Evolutionary conservation across 2,329 filamentous ascomycete genomes (phyloP), one percentile per base, ranked within the genome.

Genomic region (Phaeosphaeria sp.): DNA sequence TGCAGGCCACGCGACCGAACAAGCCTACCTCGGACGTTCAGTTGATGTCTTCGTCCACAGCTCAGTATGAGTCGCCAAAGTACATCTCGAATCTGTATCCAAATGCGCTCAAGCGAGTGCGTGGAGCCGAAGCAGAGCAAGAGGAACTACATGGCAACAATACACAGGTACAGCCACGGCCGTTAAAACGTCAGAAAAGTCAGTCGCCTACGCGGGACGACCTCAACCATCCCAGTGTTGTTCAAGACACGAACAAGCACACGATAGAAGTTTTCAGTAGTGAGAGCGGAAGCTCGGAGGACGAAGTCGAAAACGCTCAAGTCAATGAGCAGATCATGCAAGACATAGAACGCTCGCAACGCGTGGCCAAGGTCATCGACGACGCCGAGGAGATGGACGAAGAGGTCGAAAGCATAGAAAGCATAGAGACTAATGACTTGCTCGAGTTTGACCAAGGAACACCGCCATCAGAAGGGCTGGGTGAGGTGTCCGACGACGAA

Each of bases 251-350:
- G 18, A 53, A 64, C 25, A 18, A 58, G 15, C 50, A 66, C 15
- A 60, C 68, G 7, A n/a, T 71, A 2, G 65, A 71, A 23, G 63
- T 72, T 11, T 67, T 69, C 3, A 74, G 70, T 0, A 44, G 48
- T 11, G 54, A 51, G 18, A 62, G 43, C 46, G 66, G 56, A 4
- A 53, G 21, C 20, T 62, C 57, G 1, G 51, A 66, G 18, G 6
- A 17, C 2, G 47, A 52, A 17, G 33, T 46, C 11, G 56, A 60
- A 5, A 39, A n/a, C n/a, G 36, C 13, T 13, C 49, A 27, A 22
- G 18, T 55, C 10, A 33, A 56, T n/a, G 42, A 58, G 15, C 58
- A 60, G 27, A 43, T 49, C 39, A 53, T 44, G n/a, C 36, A 55
- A 15, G 49, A 62, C 10, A 53, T 55, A 1, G 9, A 42, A 17